Percentiles rank a stretch among this genome's conserved stretches.
These are phyloP conservation scores for Morella rubra DNA, from an alignment of 306 rosid species.

Conservation along the genomic window DNA sequence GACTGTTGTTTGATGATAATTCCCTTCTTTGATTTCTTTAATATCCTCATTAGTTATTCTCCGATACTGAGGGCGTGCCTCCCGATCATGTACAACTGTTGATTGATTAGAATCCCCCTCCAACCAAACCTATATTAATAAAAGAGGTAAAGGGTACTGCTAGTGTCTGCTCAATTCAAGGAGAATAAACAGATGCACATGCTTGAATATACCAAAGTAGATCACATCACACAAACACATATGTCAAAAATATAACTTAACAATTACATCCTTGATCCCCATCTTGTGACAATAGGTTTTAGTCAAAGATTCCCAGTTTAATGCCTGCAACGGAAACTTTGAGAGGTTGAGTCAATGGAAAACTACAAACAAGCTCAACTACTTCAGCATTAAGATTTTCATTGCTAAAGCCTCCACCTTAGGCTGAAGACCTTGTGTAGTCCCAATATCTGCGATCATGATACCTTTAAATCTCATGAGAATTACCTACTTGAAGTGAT, in stretches of 20 bases:
- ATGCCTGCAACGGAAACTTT: background rate
- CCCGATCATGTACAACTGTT: slow-evolving; percentile 32
- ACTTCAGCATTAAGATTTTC: background rate
- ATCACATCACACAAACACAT: background rate
- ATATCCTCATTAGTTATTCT: slow-evolving; percentile 34
- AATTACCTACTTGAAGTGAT: too few species aligned
- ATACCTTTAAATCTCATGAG: background rate
- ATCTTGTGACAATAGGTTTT: background rate
- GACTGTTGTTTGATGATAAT: slow-evolving; percentile 29
- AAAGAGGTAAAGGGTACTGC: slow-evolving; percentile 12
- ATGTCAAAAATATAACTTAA: background rate
- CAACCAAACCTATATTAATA: slow-evolving; percentile 27
- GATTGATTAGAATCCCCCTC: slow-evolving; percentile 43
- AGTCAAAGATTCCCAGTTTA: background rate
- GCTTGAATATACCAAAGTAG: slow-evolving; percentile 1
- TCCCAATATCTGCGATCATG: background rate
- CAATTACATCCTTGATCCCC: background rate
- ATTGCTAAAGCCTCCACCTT: background rate
- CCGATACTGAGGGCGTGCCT: slow-evolving; percentile 26
- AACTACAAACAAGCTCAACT: background rate
- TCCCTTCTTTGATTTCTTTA: slow-evolving; percentile 28
- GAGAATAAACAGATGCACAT: slow-evolving; percentile 10
- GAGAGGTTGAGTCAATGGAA: background rate
- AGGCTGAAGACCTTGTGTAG: background rate
- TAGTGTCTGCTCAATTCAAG: background rate